Evolutionary conservation across 2,329 filamentous ascomycete species (phyloP), one percentile per base, ranked within the genome.

Genomic region (Alternaria angustiovoidea): DNA sequence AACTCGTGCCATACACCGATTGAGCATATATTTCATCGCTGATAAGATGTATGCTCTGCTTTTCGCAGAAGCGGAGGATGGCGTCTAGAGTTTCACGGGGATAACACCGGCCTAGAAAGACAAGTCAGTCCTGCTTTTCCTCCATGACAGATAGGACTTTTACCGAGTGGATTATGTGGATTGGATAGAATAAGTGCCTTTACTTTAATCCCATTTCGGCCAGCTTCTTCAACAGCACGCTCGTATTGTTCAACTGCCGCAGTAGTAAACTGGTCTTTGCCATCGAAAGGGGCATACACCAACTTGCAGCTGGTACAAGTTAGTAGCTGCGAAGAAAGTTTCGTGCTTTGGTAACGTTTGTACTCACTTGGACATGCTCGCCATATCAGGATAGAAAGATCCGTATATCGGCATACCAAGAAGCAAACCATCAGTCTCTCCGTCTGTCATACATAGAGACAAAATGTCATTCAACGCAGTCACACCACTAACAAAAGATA

Each of bases 11-110:
- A 44, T 54, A 88, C 1, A 83, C 75, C 0, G 85, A 87, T 5
- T 86, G 68, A 2, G 85, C 86, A 66, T 88, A 88, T 39, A 88
- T 83, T 67, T 88, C 86, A 68, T 88, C 86, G 64, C 81, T 83
- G 70, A 88, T 80, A 38, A 88, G 74, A 64, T 88, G 85, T 5
- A 88, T 73, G 3, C 77, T 62, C 63, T 87, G 74, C 55, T 80
- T 79, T 53, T 84, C 75, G 64, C 85, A 87, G 32, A 87, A 66
- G 3, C 69, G 66, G 78, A 87, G 81, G 22, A 85, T 71, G 7
- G 73, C 75, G 0, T 80, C 61, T 8, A 86, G 62, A 5, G 77
- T 75, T 11, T 51, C 24, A 67, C 72, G 24, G 20, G 77, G 60
- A 82, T 85, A 71, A 47, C 67, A 71, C 48, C 49, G 52, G 9